Base-by-base conservation (phyloP, 1,139 yeast species). In the Geotrichum fermentans region DNA sequence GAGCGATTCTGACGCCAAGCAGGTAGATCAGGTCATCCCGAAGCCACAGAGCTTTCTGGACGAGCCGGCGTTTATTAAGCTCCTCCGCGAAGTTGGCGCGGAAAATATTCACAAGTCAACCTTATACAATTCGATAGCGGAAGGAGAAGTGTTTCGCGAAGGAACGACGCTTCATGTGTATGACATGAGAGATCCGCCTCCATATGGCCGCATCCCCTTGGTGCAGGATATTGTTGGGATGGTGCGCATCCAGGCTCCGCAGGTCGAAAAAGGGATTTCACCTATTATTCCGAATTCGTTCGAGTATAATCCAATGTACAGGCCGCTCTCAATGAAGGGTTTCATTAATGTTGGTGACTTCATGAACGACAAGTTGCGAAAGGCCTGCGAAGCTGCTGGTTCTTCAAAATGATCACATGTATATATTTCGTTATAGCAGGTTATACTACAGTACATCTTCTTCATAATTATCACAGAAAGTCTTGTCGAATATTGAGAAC, bases 171-270 rank as follows among this genome's bases (percentile, higher is more conserved):
- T 51, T 18, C 46, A 42, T 22, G 40, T 86, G 40, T 83, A 79
- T 58, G 95, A 86, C 61, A 73, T 82, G 55, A 71, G 94, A 52
- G 78, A 75, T 47, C 74, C 80, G 1, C 90, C 94, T 0, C 69
- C 77, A 21, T 79, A 77, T 55, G 86, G 86, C 11, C 73, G 94
- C 51, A 75, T 79, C 18, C 89, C 94, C 0, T 85, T 82, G 21
- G 78, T 83, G 4, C 88, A 82, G 54, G 83, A 83, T 58, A 80
- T 80, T 35, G 22, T 81, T 52, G 95, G 95, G 0, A 83, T 82
- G 58, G 80, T 85, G 8, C 43, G 49, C 55, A 82, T 86, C 3
- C 77, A 77, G 55, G 66, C 60, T 0, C 45, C 51, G 11, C 64
- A 70, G n/a, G 43, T 39, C 2, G 17, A 13, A 17, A 18, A 26